Conservation (phyloP, 305 asterid species). For the Solanum hybrid region DNA sequence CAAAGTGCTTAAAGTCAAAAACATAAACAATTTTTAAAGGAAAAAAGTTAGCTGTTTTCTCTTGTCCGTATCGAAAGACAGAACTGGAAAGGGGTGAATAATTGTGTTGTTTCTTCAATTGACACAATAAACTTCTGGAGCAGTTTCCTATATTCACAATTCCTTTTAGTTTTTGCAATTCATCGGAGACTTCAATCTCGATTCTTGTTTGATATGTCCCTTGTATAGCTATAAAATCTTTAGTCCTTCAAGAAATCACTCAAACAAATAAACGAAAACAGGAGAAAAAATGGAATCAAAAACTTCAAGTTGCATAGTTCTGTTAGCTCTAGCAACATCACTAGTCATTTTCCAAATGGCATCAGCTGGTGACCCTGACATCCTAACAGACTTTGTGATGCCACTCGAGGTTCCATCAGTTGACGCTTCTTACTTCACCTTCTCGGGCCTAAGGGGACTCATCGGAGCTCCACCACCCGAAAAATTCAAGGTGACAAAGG, state of each 20-base stretch:
- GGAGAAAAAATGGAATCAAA: neutral
- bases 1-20: neutral
- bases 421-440: slow-evolving; percentile 10
- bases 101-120: neutral
- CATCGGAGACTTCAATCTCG: neutral
- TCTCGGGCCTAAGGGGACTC: neutral
- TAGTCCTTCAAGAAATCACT: neutral
- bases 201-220: neutral
- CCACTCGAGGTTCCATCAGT: neutral
- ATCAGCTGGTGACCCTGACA: slow-evolving; percentile 13
- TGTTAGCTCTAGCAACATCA: neutral
- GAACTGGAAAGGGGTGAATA: neutral
- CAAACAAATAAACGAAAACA: neutral
- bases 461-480: slow-evolving; percentile 10
- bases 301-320: neutral
- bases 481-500: neutral
- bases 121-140: neutral
- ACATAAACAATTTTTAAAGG: neutral
- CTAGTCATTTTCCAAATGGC: neutral
- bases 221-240: neutral
- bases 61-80: neutral
- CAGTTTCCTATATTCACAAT: neutral
- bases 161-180: neutral
- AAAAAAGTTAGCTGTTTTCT: neutral
- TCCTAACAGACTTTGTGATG: slow-evolving; percentile 4